Conservation (phyloP, 371 early-diverging fungal genomes). For the Syncephalis plumigaleata region DNA sequence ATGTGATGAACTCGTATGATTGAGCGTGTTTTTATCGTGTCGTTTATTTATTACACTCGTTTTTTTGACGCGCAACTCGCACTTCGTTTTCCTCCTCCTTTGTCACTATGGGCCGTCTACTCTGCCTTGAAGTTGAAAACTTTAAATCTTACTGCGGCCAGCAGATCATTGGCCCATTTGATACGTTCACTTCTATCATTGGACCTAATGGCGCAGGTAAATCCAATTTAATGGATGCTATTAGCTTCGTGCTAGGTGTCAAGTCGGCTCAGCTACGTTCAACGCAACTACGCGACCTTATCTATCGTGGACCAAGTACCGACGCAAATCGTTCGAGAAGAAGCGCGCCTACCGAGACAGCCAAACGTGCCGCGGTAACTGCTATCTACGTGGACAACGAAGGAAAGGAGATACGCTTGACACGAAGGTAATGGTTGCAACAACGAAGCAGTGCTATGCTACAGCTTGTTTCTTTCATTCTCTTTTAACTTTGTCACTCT, state of each 20-base stretch:
- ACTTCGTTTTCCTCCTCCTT: too few relatives aligned
- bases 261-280: constrained; percentile 78
- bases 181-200: constrained; percentile 92
- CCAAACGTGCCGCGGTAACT: constrained; percentile 50
- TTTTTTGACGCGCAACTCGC: too few relatives aligned
- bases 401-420: constrained; percentile 32
- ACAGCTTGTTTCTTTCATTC: too few relatives aligned
- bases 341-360: constrained; percentile 4
- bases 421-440: constrained; percentile 31
- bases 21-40: too few relatives aligned
- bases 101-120: constrained; percentile 51
- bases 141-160: constrained; percentile 97
- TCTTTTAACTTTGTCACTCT: too few relatives aligned
- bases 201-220: constrained; percentile 99
- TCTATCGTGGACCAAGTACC: constrained; percentile 49
- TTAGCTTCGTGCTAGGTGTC: constrained; percentile 94
- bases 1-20: too few relatives aligned
- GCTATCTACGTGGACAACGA: constrained; percentile 53
- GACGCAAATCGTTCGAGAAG: not conserved
- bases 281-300: constrained; percentile 69
- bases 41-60: too few relatives aligned
- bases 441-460: too few relatives aligned
- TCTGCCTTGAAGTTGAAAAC: constrained; percentile 89
- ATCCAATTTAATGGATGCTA: constrained; percentile 98
- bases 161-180: constrained; percentile 89